Evolutionary conservation across 805 yeast genomes (phyloP).

Genomic region (Cephaloascus albidus): DNA sequence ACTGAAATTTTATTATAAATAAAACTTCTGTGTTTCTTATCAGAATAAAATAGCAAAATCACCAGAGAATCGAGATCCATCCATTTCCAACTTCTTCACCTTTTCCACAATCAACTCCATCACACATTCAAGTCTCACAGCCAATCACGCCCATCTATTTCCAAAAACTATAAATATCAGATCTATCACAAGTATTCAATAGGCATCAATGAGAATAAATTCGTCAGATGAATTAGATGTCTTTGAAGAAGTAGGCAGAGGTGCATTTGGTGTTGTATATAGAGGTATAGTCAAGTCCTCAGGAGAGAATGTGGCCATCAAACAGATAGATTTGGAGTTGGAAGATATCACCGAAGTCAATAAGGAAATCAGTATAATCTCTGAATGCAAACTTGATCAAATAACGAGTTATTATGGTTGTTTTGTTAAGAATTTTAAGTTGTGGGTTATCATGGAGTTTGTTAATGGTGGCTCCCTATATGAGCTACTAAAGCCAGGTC

Average conservation of each 20-base stretch:
- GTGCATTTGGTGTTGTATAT: slow-evolving; percentile 74
- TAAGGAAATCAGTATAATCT: slow-evolving; percentile 58
- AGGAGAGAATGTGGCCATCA: slow-evolving; percentile 42
- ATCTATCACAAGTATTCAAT: no score
- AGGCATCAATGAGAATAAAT: slow-evolving; percentile 9
- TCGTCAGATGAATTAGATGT: slow-evolving; percentile 30
- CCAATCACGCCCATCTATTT: no score
- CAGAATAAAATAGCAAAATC: no score
- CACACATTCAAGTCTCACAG: no score
- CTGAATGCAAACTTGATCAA: slow-evolving; percentile 54
- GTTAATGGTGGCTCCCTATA: slow-evolving; percentile 72
- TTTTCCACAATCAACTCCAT: no score
- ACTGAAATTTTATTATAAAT: no score
- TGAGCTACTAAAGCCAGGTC: slow-evolving; percentile 52
- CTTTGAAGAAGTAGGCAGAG: slow-evolving; percentile 57
- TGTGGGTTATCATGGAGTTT: slow-evolving; percentile 78
- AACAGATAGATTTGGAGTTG: slow-evolving; percentile 64
- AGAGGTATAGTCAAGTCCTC: slow-evolving; percentile 42
- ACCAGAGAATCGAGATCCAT: no score
- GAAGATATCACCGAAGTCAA: slow-evolving; percentile 70
- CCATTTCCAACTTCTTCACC: no score
- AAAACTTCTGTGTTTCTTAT: no score
- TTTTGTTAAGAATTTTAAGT: slow-evolving; percentile 56
- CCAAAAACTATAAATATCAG: no score
- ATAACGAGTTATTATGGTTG: slow-evolving; percentile 67